Conservation (phyloP, 208 protist genomes). For the Leishmania major region DNA sequence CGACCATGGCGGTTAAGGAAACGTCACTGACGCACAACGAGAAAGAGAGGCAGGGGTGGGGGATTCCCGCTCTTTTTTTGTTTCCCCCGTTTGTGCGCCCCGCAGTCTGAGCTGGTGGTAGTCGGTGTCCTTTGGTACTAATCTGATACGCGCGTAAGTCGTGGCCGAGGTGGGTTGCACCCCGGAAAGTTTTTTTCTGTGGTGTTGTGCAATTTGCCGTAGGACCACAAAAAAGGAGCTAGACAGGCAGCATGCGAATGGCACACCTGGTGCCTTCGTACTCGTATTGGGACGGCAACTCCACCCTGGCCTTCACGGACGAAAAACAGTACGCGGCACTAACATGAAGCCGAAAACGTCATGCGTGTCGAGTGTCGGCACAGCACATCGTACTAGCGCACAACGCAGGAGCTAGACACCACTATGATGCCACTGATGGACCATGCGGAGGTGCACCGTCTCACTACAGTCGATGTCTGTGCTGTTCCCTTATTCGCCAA, state of each 20-base stretch:
- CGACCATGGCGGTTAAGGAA: slow-evolving; percentile 21
- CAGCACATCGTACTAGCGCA: not conserved
- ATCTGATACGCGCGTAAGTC: not conserved
- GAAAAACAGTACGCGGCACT: not conserved
- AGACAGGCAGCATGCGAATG: not conserved
- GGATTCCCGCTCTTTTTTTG: not conserved
- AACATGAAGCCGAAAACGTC: not conserved
- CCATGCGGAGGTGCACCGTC: not conserved
- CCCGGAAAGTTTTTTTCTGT: not conserved
- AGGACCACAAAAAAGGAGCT: not conserved
- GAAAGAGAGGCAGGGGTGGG: not conserved
- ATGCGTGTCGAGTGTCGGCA: not conserved
- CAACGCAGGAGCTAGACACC: not conserved
- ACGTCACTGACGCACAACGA: not conserved
- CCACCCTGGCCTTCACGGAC: not conserved
- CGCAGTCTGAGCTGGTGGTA: not conserved
- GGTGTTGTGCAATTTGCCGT: not conserved
- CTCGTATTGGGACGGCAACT: not conserved
- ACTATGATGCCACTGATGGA: not conserved
- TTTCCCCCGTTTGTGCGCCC: not conserved
- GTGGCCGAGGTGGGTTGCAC: not conserved
- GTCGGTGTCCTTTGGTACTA: not conserved
- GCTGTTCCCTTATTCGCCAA: not conserved
- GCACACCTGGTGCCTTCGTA: not conserved
- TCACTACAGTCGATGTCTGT: not conserved